Base-by-base conservation (phyloP, 2,329 filamentous ascomycete species). In the Botrytis byssoidea region DNA sequence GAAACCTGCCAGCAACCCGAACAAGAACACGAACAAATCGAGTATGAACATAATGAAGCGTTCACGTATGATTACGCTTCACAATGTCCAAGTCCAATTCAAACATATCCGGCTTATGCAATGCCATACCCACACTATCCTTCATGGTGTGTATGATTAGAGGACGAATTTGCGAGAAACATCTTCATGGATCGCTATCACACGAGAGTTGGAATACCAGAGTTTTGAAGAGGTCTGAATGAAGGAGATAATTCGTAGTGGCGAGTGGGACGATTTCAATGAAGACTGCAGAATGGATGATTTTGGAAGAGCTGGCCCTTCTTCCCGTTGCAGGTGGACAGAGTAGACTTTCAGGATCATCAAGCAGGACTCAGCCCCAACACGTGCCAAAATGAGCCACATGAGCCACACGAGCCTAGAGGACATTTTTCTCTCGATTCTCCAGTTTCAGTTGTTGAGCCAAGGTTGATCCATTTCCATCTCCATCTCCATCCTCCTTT, bases 101-200 rank as follows among this genome's bases (percentile, higher is more conserved):
- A 42, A 29, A 57, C 35, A 35, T 72, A 59, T 42, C 63, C 60
- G 20, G 48, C 35, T 59, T 12, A 66, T 35, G 35, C 60, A 20
- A 60, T 37, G 48, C 48, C 61, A 29, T 67, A 44, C n/a, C 22
- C 61, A 35, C 51, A 57, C 60, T 67, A 67, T 29, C 61, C 70
- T 55, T 46, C 35, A 29, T 72, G 70, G 70, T 72, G 61, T 72
- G 70, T 72, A 22, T 72, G 37, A 72, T 18, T 18, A 44, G 14
- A n/a, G n/a, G 14, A 7, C 12, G 64, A 44, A 2, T 9, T 32
- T 29, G 51, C 16, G 48, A 35, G n/a, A 37, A 35, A n/a, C 29
- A 35, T 48, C 25, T 7, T 35, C 7, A 10, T 1, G 42, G 25
- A n/a, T 51, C 10, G 20, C 42, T 32, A 25, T 22, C 14, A n/a